A percentile compares a stretch with the other conserved stretches of the same genome.
phyloP scores from a whole-genome alignment of 228 moss, liverwort and hornwort species.

The Sphagnum magellanicum region DNA sequence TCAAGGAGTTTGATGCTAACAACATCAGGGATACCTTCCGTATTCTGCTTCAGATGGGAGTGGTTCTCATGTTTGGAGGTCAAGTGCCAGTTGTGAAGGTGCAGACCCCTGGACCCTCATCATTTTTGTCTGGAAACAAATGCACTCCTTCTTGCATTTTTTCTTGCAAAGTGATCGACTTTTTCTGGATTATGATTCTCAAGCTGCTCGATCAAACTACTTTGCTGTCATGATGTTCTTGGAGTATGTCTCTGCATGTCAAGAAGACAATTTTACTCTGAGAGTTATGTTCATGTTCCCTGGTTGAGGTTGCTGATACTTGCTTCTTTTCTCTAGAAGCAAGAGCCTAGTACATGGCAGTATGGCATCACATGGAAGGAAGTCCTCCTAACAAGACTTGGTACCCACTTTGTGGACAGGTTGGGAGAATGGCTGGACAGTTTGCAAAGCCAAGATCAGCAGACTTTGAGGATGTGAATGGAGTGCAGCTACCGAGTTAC shows the following conservation, averaged over 20 bases:
- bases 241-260: background rate
- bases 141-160: background rate
- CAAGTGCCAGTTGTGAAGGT: constrained; percentile 56
- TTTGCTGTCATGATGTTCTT: background rate
- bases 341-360: background rate
- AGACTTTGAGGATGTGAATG: constrained; percentile 38
- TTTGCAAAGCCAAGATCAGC: constrained; percentile 58
- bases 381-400: background rate
- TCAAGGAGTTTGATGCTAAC: constrained; percentile 46
- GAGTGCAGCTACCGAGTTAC: constrained; percentile 51
- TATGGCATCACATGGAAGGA: background rate
- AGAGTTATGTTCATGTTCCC: background rate
- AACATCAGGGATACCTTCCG: constrained; percentile 51
- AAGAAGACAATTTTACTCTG: background rate
- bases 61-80: constrained; percentile 32
- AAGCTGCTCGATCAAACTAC: too few species aligned
- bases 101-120: background rate
- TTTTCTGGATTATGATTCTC: too few species aligned
- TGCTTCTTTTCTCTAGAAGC: background rate
- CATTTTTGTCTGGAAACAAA: background rate
- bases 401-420: constrained; percentile 9
- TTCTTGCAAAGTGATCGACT: too few species aligned
- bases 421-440: constrained; percentile 75
- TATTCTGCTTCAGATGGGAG: constrained; percentile 44
- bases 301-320: background rate